Evolutionary conservation across 306 rosid species (phyloP), one percentile per base, ranked within the genome.

Genomic region (Malus orientalis): DNA sequence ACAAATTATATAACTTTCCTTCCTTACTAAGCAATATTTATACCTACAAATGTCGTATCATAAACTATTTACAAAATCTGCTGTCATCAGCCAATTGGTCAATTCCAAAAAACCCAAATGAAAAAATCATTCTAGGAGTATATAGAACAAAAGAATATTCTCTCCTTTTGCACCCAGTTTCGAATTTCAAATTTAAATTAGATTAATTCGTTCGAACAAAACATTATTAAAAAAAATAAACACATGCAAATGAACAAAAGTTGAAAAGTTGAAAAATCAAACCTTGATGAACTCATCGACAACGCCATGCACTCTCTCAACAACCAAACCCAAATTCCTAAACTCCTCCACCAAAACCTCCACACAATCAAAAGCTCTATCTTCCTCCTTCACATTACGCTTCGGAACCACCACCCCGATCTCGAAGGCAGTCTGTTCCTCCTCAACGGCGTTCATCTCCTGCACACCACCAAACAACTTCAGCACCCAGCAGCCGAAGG

Each of bases 241-340:
- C 22, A 57, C 23, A 57, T 9, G 29, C 23, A n/a, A 49, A 49
- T 49, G 40, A 36, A 36, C 18, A 49, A 15, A 27, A 29, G 20
- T 15, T 5, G 20, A 30, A 65, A 59, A 16, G 23, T 8, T 33
- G 23, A 38, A 87, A 84, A 70, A 79, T 23, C 83, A 82, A 79
- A 95, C 99, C 99, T 91, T 90, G 83, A 95, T 80, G 74, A 95
- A 95, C 79, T 91, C 96, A 78, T 95, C 97, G 60, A 88, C 93
- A 76, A 92, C 85, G 78, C 99, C 98, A 78, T 84, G 71, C 70
- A 90, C 88, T 81, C 89, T 87, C 83, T 92, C 97, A 80, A 87
- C 96, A 11, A 87, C 55, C 13, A 92, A 76, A 57, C 97, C 99
- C 70, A 71, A 85, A 74, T 86, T 87, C 82, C 55, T 70, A 65